phyloP scores from a whole-genome alignment of 495 filamentous ascomycete genomes.

The Podospora pseudocomata region DNA sequence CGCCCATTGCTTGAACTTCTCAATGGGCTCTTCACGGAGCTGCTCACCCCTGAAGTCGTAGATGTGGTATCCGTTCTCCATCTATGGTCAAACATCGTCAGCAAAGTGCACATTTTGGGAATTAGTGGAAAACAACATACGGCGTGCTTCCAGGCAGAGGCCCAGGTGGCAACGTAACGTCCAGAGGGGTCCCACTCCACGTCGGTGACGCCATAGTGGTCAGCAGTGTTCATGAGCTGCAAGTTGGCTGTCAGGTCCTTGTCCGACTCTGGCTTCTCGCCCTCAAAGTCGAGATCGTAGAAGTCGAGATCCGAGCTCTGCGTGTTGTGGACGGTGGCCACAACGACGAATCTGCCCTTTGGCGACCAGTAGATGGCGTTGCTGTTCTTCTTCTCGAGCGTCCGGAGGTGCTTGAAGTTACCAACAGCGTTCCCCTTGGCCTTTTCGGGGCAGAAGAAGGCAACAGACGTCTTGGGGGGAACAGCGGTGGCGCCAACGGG shows the following conservation, averaged over 20 bases:
- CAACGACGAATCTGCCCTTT: conserved; percentile 87
- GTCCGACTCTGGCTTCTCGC: conserved; percentile 85
- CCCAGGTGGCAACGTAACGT: conserved; percentile 86
- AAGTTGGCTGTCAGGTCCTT: conserved; percentile 95
- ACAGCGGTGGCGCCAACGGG: conserved; percentile 68
- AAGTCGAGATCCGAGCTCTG: conserved; percentile 95
- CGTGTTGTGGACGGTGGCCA: conserved; percentile 86
- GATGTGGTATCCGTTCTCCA: conserved; percentile 98
- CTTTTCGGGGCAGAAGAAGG: conserved; percentile 96
- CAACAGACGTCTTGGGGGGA: conserved; percentile 88
- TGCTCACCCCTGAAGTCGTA: conserved; percentile 92
- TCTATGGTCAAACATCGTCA: conserved; percentile 57
- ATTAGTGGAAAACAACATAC: conserved; percentile 51
- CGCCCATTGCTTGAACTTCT: conserved; percentile 94
- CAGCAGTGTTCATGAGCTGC: conserved; percentile 82
- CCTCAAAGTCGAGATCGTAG: conserved; percentile 95
- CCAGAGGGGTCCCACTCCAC: conserved; percentile 97
- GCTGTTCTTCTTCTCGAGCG: conserved; percentile 96
- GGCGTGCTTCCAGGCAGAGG: conserved; percentile 89
- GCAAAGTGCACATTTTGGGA: neutral
- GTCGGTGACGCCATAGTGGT: conserved; percentile 97
- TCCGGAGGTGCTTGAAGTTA: conserved; percentile 92
- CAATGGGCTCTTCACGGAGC: conserved; percentile 86
- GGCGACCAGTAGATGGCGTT: conserved; percentile 99
- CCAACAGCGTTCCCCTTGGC: conserved; percentile 70